A percentile compares a stretch with the other conserved stretches of the same genome.
Evolutionary conservation across 495 filamentous ascomycete genomes (phyloP).

Genomic region (Eremomyces bilateralis): DNA sequence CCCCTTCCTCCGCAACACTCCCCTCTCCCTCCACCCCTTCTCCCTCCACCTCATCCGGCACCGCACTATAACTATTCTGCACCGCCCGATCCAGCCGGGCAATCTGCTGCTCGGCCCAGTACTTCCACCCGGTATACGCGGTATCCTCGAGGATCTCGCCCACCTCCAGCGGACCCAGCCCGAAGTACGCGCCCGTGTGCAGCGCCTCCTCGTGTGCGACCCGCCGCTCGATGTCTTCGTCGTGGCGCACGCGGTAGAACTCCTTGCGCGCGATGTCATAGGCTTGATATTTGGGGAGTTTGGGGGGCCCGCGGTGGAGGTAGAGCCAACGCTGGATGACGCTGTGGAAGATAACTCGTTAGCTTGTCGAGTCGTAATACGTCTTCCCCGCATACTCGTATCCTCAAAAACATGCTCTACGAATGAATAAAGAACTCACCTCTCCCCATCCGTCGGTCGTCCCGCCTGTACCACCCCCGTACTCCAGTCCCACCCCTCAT

Average conservation of each 20-base stretch:
- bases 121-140: slow-evolving; percentile 60
- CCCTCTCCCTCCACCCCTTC: too few species aligned
- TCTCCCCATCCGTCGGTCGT: slow-evolving; percentile 65
- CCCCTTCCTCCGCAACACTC: too few species aligned
- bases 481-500: slow-evolving; percentile 68
- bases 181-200: slow-evolving; percentile 68
- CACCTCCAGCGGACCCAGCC: slow-evolving; percentile 45
- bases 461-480: slow-evolving; percentile 48
- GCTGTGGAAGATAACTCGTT: slow-evolving; percentile 25
- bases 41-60: too few species aligned
- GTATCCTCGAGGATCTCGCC: slow-evolving; percentile 66
- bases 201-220: slow-evolving; percentile 78
- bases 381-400: too few species aligned
- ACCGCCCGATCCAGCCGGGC: slow-evolving; percentile 28
- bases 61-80: too few species aligned
- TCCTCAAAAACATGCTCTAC: too few species aligned
- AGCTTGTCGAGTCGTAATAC: neutral
- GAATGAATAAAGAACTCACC: slow-evolving; percentile 26
- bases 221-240: slow-evolving; percentile 62
- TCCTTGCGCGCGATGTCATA: slow-evolving; percentile 79
- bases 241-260: slow-evolving; percentile 66
- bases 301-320: slow-evolving; percentile 41
- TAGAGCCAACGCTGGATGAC: slow-evolving; percentile 84
- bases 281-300: slow-evolving; percentile 38
- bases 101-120: slow-evolving; percentile 42